Percentiles rank a stretch among this genome's conserved stretches.
Evolutionary conservation across 441 rosid species (phyloP).

Genomic region (Biscutella auriculata): DNA sequence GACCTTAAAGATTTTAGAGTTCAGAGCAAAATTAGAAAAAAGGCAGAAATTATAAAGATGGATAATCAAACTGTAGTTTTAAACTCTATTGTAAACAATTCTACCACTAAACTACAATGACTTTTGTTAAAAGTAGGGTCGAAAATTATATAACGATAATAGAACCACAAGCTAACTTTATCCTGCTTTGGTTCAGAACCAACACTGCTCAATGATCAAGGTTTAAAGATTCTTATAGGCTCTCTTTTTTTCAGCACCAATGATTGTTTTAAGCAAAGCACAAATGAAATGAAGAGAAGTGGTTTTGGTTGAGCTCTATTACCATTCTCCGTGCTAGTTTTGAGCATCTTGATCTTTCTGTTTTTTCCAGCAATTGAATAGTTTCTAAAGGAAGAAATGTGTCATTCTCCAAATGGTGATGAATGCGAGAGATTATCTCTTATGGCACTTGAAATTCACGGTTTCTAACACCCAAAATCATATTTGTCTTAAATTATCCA

Average conservation of each 20-base stretch:
- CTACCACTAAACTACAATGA: too few species aligned
- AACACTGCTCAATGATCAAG: slow-evolving; percentile 13
- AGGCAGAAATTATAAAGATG: too few species aligned
- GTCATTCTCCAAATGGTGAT: slow-evolving; percentile 38
- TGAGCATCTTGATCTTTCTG: slow-evolving; percentile 42
- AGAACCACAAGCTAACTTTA: too few species aligned
- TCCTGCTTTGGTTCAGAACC: too few species aligned
- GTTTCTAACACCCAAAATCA: slow-evolving; percentile 37
- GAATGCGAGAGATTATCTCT: slow-evolving; percentile 44
- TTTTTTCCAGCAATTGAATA: slow-evolving; percentile 30
- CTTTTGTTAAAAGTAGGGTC: too few species aligned
- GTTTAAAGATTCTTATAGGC: slow-evolving; percentile 11
- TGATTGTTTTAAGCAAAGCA: slow-evolving; percentile 7
- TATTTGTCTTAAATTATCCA: too few species aligned
- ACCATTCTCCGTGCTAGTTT: slow-evolving; percentile 84
- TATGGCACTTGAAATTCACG: slow-evolving; percentile 44
- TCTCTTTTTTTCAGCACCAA: slow-evolving; percentile 12
- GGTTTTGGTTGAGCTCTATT: slow-evolving; percentile 12
- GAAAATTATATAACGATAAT: too few species aligned
- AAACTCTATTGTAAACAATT: too few species aligned
- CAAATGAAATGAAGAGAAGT: background rate
- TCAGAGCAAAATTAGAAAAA: too few species aligned
- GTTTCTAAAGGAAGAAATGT: slow-evolving; percentile 19
- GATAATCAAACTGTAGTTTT: too few species aligned
- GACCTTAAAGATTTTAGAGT: too few species aligned